phyloP scores from a whole-genome alignment of 2,329 filamentous ascomycete species.

The Simplicillium sp. region DNA sequence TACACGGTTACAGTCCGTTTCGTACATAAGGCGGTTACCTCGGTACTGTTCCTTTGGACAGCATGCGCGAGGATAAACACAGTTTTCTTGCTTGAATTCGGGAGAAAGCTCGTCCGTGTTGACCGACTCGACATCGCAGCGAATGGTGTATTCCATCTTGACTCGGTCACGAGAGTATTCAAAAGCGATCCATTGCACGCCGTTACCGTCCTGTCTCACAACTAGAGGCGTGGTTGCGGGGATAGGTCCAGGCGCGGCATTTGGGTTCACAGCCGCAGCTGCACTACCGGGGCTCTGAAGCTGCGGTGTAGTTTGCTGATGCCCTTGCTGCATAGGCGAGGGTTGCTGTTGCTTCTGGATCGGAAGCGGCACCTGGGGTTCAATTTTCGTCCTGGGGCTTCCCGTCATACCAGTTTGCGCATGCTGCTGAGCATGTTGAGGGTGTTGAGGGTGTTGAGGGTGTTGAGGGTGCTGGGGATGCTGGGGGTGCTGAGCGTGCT shows the following conservation, averaged over 20 bases:
- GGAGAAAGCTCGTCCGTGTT: slow-evolving; percentile 74
- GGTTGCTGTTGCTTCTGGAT: slow-evolving; percentile 44
- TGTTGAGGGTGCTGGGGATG: slow-evolving; percentile 32
- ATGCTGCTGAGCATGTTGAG: slow-evolving; percentile 32
- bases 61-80: slow-evolving; percentile 92
- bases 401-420: slow-evolving; percentile 46
- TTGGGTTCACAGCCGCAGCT: slow-evolving; percentile 61
- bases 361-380: slow-evolving; percentile 51
- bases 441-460: slow-evolving; percentile 38
- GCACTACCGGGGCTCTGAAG: slow-evolving; percentile 27
- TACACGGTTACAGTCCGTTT: slow-evolving; percentile 98
- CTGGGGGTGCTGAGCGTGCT: slow-evolving; percentile 47
- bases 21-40: slow-evolving; percentile 90
- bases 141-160: slow-evolving; percentile 99
- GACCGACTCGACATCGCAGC: slow-evolving; percentile 94
- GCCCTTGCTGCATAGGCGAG: slow-evolving; percentile 20
- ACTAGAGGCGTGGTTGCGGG: slow-evolving; percentile 92
- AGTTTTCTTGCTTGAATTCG: slow-evolving; percentile 97
- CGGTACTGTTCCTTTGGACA: slow-evolving; percentile 94
- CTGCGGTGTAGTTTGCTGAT: slow-evolving; percentile 18
- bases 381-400: slow-evolving; percentile 55
- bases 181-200: slow-evolving; percentile 97
- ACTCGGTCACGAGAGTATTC: slow-evolving; percentile 95
- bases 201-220: slow-evolving; percentile 88
- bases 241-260: slow-evolving; percentile 90